These are phyloP conservation scores for Citrus trifoliata DNA, from an alignment of 345 rosid genomes.

Conservation along the genomic window DNA sequence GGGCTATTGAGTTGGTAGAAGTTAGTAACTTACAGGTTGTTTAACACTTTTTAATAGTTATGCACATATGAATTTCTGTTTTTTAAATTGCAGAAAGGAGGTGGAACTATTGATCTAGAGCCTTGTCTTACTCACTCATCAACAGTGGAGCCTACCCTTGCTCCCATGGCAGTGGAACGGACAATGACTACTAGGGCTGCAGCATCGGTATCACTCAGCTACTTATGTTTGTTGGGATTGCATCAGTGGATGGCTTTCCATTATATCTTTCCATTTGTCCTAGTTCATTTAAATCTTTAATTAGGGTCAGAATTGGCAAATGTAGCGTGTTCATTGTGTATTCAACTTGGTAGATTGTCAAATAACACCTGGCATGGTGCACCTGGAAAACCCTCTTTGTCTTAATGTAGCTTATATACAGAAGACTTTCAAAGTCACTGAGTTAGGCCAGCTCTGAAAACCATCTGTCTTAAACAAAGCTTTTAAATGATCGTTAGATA, in stretches of 20 bases:
- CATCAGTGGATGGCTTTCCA: background rate
- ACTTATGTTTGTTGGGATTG: background rate
- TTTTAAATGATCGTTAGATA: background rate
- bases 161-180: constrained; percentile 98
- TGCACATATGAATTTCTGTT: background rate
- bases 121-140: constrained; percentile 96
- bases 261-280: background rate
- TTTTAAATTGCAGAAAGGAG: constrained; percentile 75
- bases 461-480: background rate
- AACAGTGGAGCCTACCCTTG: constrained; percentile 95
- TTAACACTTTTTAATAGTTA: background rate
- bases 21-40: background rate
- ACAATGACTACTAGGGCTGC: constrained; percentile 99
- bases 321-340: background rate
- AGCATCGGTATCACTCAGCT: constrained; percentile 68
- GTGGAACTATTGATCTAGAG: constrained; percentile 92
- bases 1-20: background rate
- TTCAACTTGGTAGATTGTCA: background rate
- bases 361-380: background rate
- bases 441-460: background rate
- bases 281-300: background rate
- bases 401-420: background rate
- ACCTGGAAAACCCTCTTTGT: background rate
- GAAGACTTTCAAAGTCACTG: background rate
- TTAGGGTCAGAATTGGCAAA: background rate